Evolutionary conservation across 768 basidiomycete genomes (phyloP), one percentile per base, ranked within the genome.

Genomic region (Lactarius hatsudake): DNA sequence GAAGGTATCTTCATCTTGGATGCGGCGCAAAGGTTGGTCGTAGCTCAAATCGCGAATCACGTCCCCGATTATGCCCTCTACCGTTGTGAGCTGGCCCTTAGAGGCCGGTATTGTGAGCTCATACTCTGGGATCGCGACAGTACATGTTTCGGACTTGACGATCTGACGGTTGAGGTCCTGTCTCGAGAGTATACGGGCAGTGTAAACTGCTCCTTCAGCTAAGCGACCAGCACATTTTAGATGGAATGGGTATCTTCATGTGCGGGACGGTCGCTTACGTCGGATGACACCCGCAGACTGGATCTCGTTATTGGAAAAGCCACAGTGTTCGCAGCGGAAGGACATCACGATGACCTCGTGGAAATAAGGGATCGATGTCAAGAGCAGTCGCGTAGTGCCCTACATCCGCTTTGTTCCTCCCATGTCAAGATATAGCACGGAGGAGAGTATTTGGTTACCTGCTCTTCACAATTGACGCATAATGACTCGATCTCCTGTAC

Each of bases 281-380:
- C 91, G 84, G 63, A 96, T 95, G 60, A 82, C 76, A 7, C 92
- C 91, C 0, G 97, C 97, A 9, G 92, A 86, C 73, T 98, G 94
- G 55, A 96, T 89, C 78, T 98, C 96, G 75, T 96, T 99, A 77
- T 99, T 98, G 48, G 82, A 76, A 70, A 82, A 78, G 10, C 94
- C 95, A 72, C 97, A 99, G 73, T 94, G 88, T 65, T 96, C 93
- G 75, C 97, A 99, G 64, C 90, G 85, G 81, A 99, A 99, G 45
- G 94, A 96, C 87, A 96, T 94, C 67, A 98, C 86, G 70, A 99
- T 91, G 61, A 98, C 88, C 76, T 99, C 93, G 55, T 86, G 82
- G 81, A 98, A 98, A 81, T 88, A 98, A 0, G 97, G 97, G 59
- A 99, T 99, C 3, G 88, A 87, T 0, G 96, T 98, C 59, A 99